phyloP scores from a whole-genome alignment of 768 basidiomycete genomes.

The Hemileccinum impolitum region DNA sequence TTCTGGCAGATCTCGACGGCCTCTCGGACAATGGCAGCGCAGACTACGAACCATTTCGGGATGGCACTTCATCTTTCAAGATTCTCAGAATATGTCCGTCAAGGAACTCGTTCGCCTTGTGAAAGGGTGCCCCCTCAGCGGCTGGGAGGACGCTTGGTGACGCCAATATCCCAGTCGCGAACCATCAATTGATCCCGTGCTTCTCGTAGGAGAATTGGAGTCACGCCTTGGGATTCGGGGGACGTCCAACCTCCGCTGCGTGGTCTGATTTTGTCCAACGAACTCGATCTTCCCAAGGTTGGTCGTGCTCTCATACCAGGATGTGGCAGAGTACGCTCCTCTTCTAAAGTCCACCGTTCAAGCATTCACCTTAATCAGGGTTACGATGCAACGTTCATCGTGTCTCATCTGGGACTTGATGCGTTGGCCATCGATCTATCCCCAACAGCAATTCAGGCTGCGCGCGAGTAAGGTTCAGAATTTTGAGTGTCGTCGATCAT shows the following conservation, averaged over 20 bases:
- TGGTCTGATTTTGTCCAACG: slow-evolving; percentile 46
- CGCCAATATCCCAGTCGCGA: background rate
- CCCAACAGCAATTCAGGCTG: slow-evolving; percentile 13
- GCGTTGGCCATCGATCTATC: slow-evolving; percentile 19
- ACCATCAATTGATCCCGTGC: background rate
- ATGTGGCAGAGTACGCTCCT: slow-evolving; percentile 44
- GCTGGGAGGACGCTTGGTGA: slow-evolving; percentile 23
- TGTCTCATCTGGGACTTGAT: slow-evolving; percentile 18
- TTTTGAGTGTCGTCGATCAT: background rate
- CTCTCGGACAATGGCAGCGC: slow-evolving; percentile 66
- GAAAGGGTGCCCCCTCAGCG: slow-evolving; percentile 11
- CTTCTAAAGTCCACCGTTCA: background rate
- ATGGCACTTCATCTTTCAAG: too few species aligned
- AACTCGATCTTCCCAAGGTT: slow-evolving; percentile 40
- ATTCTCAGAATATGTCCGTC: too few species aligned
- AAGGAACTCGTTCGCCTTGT: slow-evolving; percentile 9
- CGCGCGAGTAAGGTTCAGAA: slow-evolving; percentile 16
- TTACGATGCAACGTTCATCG: slow-evolving; percentile 18
- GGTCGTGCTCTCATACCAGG: slow-evolving; percentile 52
- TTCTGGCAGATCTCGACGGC: slow-evolving; percentile 88
- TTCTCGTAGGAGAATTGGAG: slow-evolving; percentile 38
- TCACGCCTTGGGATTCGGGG: slow-evolving; percentile 66
- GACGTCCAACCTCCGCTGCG: slow-evolving; percentile 51
- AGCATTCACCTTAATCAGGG: slow-evolving; percentile 11
- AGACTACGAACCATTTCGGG: slow-evolving; percentile 46